phyloP scores from a whole-genome alignment of 805 yeast species.

The Sungouiozyma intestinalis region DNA sequence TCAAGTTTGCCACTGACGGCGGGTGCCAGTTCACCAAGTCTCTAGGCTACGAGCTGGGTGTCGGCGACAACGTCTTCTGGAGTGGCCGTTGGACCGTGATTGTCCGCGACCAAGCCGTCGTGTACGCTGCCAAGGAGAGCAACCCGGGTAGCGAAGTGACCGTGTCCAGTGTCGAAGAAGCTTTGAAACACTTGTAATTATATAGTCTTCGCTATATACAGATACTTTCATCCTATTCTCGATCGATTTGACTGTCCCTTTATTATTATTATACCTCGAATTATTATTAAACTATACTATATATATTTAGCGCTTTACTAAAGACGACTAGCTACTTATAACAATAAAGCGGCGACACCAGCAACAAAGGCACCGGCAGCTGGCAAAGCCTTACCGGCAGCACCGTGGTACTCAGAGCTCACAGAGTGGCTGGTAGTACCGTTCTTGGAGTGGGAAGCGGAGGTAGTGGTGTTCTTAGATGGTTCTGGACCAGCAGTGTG shows the following conservation, averaged over 20 bases:
- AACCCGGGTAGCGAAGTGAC: slow-evolving; percentile 30
- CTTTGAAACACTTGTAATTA: slow-evolving; percentile 22
- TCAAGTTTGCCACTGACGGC: slow-evolving; percentile 59
- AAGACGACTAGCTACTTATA: background rate
- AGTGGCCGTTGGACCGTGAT: slow-evolving; percentile 65
- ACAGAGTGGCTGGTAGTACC: slow-evolving; percentile 11
- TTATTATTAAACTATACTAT: background rate
- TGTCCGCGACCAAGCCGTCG: slow-evolving; percentile 46
- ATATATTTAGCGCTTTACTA: background rate
- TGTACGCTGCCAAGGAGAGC: slow-evolving; percentile 34
- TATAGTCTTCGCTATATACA: background rate
- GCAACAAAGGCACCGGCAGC: slow-evolving; percentile 40
- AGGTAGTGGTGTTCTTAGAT: slow-evolving; percentile 4
- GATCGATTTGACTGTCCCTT: background rate
- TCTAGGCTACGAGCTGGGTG: slow-evolving; percentile 49
- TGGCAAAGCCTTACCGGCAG: slow-evolving; percentile 37
- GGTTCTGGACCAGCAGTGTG: slow-evolving; percentile 5
- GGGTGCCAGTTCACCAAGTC: slow-evolving; percentile 46
- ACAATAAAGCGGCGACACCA: slow-evolving; percentile 33
- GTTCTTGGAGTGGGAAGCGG: slow-evolving; percentile 22
- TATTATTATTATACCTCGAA: background rate
- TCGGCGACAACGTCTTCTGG: slow-evolving; percentile 45
- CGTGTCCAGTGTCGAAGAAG: slow-evolving; percentile 28
- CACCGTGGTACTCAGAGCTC: slow-evolving; percentile 30
- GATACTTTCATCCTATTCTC: background rate